Base-by-base conservation (phyloP, 2,329 filamentous ascomycete genomes). In the Magnaporthales sp. region DNA sequence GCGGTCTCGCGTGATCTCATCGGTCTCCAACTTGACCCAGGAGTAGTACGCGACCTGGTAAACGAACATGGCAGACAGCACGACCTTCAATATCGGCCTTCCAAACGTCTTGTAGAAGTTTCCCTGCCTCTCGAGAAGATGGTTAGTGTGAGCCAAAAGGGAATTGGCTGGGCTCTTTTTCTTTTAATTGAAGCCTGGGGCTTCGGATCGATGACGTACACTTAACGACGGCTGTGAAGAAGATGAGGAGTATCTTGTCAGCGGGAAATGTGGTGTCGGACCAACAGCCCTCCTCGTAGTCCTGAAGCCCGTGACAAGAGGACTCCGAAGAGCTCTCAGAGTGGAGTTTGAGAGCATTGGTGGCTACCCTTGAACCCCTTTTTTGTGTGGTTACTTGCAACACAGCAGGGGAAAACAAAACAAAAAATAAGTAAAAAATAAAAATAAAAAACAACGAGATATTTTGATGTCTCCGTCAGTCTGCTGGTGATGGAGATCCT, bases 21-120 rank as follows among this genome's bases (percentile, higher is more conserved):
- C 83, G 38, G 85, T 84, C 76, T 93, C 91, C 64, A 94, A 81
- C 77, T 89, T 91, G 51, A 86, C 75, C 91, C 91, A 95, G 15
- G 79, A 79, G 80, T 86, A 92, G 78, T 93, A 94, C 15, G 84
- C 77, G n/a, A 91, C 72, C 77, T 95, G 91, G 76, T 94, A 95
- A 1, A 89, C 90, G 73, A 92, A 88, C 66, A 93, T 84, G 66
- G 91, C 90, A 73, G 90, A 83, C 51, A 94, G 82, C 70, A 92
- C 85, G 66, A 88, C 87, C 78, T 93, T 94, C 66, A 86, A 83
- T 62, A 94, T 81, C 2, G 91, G 91, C 1, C 89, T 83, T 54
- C 88, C 86, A 74, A 92, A 93, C 15, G 86, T 87, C 74, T 86
- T 89, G 81, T 92, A 94, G 79, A 93, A 93, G 62, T 83, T 80